These are phyloP conservation scores for Candida labiduridarum DNA, from an alignment of 1,139 yeast species.

Conservation along the genomic window DNA sequence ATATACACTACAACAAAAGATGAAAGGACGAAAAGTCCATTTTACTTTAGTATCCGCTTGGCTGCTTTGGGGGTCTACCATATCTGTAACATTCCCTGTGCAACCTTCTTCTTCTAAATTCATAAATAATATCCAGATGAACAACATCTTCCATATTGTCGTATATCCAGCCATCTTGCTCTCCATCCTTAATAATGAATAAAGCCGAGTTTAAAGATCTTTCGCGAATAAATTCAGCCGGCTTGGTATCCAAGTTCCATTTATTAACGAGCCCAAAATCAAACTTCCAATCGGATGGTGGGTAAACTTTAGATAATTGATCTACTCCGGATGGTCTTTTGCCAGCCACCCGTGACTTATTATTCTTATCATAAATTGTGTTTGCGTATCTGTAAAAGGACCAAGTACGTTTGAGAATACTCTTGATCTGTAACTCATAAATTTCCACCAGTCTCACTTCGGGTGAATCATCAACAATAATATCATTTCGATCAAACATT, in stretches of 20 bases:
- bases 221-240: slow-evolving; percentile 54
- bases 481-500: slow-evolving; percentile 46
- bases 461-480: slow-evolving; percentile 70
- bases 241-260: slow-evolving; percentile 69
- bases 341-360: slow-evolving; percentile 55
- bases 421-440: slow-evolving; percentile 72
- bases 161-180: slow-evolving; percentile 48
- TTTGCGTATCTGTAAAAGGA: slow-evolving; percentile 37
- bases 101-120: slow-evolving; percentile 59
- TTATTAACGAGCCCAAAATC: slow-evolving; percentile 51
- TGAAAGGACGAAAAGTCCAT: background rate
- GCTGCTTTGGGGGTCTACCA: slow-evolving; percentile 19
- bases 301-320: slow-evolving; percentile 54
- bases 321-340: slow-evolving; percentile 67
- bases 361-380: slow-evolving; percentile 53
- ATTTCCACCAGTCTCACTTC: slow-evolving; percentile 67
- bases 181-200: slow-evolving; percentile 35
- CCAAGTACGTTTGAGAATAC: slow-evolving; percentile 65
- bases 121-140: slow-evolving; percentile 28
- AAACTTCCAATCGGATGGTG: slow-evolving; percentile 80
- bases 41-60: slow-evolving; percentile 4
- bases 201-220: slow-evolving; percentile 36
- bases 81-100: slow-evolving; percentile 53
- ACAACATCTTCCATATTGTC: slow-evolving; percentile 30
- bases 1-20: background rate